A percentile compares a stretch with the other conserved stretches of the same genome.
Conservation (phyloP, 257 asterid genomes). For the Solanum arcanum region DNA sequence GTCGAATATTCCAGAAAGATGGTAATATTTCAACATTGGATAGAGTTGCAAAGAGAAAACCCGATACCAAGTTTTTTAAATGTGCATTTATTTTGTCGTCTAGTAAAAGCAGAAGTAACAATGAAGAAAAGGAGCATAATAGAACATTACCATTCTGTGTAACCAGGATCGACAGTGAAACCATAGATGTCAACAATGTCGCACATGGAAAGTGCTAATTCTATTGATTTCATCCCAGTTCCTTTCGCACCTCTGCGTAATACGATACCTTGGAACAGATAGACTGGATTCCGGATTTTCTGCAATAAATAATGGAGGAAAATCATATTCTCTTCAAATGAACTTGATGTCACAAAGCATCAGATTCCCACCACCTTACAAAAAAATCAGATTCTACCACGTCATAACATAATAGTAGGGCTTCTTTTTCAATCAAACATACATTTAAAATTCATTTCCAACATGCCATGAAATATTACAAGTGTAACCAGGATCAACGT, state of each 20-base stretch:
- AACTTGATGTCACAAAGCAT: not conserved
- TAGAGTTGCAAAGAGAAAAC: not conserved
- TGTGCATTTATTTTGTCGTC: not conserved
- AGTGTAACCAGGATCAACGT: too few relatives aligned
- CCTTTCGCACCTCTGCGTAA: conserved; percentile 98
- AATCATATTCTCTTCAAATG: not conserved
- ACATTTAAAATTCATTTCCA: not conserved
- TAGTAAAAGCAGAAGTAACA: not conserved
- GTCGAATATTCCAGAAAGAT: conserved; percentile 3
- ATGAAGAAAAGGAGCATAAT: not conserved
- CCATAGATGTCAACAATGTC: conserved; percentile 93
- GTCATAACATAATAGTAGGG: not conserved
- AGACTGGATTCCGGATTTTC: conserved; percentile 86
- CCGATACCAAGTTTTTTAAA: not conserved
- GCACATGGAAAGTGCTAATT: conserved; percentile 97
- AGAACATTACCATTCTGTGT: conserved; percentile 79
- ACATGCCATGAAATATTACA: not conserved
- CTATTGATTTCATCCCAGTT: conserved; percentile 99
- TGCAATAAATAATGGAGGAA: conserved; percentile 19
- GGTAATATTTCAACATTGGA: not conserved
- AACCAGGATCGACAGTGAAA: conserved; percentile 98
- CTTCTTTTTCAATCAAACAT: not conserved
- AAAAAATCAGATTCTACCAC: not conserved
- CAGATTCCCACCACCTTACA: not conserved
- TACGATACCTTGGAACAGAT: conserved; percentile 96